Conservation (phyloP, 2,329 filamentous ascomycete genomes). For the Fusarium sp. region DNA sequence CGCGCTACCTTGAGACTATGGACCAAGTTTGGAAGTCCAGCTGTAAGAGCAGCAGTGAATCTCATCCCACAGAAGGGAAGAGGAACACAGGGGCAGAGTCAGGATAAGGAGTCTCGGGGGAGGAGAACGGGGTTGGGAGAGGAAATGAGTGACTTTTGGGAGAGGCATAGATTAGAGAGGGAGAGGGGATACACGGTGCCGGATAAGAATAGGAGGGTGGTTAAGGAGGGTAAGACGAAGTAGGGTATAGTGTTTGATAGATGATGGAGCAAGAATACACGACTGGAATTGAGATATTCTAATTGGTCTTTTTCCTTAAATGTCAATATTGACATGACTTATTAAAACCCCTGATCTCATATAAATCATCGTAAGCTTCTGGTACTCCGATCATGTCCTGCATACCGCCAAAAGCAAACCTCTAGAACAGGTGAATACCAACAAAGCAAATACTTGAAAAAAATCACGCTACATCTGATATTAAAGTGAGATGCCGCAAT, state of each 20-base stretch:
- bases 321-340: neutral
- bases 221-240: conserved; percentile 2
- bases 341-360: too few relatives aligned
- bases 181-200: conserved; percentile 53
- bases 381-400: neutral
- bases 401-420: neutral
- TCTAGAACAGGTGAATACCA: neutral
- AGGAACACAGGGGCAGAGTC: conserved; percentile 22
- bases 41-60: conserved; percentile 14
- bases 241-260: neutral
- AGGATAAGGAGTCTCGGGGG: conserved; percentile 32
- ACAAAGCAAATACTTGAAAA: neutral
- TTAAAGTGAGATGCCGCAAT: neutral
- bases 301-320: neutral
- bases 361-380: neutral
- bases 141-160: conserved; percentile 56
- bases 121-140: conserved; percentile 31
- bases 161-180: conserved; percentile 51
- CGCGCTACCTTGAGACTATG: conserved; percentile 30
- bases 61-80: conserved; percentile 29
- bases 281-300: neutral
- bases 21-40: conserved; percentile 36
- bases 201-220: conserved; percentile 48
- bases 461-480: neutral
- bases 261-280: neutral